Conservation (phyloP, 2,329 filamentous ascomycete genomes). For the Ascochyta lentis region DNA sequence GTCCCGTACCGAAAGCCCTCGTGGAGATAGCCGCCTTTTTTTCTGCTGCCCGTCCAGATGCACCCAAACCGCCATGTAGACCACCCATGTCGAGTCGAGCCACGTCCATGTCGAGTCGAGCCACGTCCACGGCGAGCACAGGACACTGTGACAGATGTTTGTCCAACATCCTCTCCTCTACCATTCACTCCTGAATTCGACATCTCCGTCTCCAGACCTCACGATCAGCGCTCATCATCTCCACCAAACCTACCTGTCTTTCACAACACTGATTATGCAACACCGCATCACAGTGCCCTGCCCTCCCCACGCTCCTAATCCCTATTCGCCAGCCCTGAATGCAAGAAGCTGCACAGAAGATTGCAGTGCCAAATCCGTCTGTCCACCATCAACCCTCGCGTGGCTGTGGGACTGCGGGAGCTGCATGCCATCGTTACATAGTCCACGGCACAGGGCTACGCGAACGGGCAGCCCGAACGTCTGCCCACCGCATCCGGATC, state of each 20-base stretch:
- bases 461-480: slow-evolving; percentile 15
- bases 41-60: slow-evolving; percentile 6
- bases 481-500: neutral
- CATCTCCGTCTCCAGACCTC: slow-evolving; percentile 1
- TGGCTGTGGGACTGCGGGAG: slow-evolving; percentile 8
- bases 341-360: slow-evolving; percentile 25
- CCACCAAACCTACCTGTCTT: slow-evolving; percentile 17
- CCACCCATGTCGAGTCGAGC: slow-evolving; percentile 12
- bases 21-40: slow-evolving; percentile 6
- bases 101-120: slow-evolving; percentile 13
- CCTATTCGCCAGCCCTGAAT: slow-evolving; percentile 20
- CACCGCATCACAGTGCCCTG: slow-evolving; percentile 20
- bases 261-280: slow-evolving; percentile 24
- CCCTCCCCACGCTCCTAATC: neutral
- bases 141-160: neutral
- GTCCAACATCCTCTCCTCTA: neutral
- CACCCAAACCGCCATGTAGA: slow-evolving; percentile 2
- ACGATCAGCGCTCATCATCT: slow-evolving; percentile 11
- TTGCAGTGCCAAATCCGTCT: slow-evolving; percentile 1
- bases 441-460: slow-evolving; percentile 3
- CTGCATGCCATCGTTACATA: slow-evolving; percentile 1
- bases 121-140: slow-evolving; percentile 13
- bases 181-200: neutral
- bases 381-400: slow-evolving; percentile 9
- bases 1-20: slow-evolving; percentile 9